phyloP scores from a whole-genome alignment of 2,329 filamentous ascomycete genomes.

The Fusarium musae region DNA sequence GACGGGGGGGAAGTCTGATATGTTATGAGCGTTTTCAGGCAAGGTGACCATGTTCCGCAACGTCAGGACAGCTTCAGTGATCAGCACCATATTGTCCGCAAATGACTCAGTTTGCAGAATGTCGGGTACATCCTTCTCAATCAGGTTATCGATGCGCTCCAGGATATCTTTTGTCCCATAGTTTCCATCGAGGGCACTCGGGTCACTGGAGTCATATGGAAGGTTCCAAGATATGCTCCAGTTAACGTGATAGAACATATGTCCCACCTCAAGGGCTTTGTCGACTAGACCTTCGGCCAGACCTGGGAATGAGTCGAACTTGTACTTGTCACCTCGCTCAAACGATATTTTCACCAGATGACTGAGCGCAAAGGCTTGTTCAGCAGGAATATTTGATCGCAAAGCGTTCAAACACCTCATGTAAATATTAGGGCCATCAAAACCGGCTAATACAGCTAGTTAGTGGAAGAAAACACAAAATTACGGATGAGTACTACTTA shows the following conservation, averaged over 20 bases:
- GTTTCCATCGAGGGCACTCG: slow-evolving; percentile 57
- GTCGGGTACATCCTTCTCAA: slow-evolving; percentile 68
- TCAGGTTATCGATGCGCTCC: slow-evolving; percentile 74
- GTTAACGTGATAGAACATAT: slow-evolving; percentile 81
- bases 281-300: slow-evolving; percentile 89
- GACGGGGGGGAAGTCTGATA: slow-evolving; percentile 78
- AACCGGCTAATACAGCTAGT: slow-evolving; percentile 58
- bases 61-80: slow-evolving; percentile 88
- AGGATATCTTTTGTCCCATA: slow-evolving; percentile 66
- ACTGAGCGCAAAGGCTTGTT: slow-evolving; percentile 92
- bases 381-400: slow-evolving; percentile 79
- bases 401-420: slow-evolving; percentile 86
- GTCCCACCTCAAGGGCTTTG: slow-evolving; percentile 82
- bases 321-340: slow-evolving; percentile 94
- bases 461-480: slow-evolving; percentile 2
- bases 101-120: slow-evolving; percentile 79
- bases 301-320: slow-evolving; percentile 90
- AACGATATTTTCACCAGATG: slow-evolving; percentile 96
- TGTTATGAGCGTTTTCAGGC: slow-evolving; percentile 85
- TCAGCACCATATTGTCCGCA: slow-evolving; percentile 75
- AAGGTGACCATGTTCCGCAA: slow-evolving; percentile 97
- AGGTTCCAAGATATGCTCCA: slow-evolving; percentile 80
- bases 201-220: slow-evolving; percentile 63
- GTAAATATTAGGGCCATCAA: slow-evolving; percentile 89
- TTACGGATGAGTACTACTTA: slow-evolving; percentile 55